Evolutionary conservation across 177 flowering plant species (phyloP), one percentile per base, ranked within the genome.

Genomic region (Telopea speciosissima): DNA sequence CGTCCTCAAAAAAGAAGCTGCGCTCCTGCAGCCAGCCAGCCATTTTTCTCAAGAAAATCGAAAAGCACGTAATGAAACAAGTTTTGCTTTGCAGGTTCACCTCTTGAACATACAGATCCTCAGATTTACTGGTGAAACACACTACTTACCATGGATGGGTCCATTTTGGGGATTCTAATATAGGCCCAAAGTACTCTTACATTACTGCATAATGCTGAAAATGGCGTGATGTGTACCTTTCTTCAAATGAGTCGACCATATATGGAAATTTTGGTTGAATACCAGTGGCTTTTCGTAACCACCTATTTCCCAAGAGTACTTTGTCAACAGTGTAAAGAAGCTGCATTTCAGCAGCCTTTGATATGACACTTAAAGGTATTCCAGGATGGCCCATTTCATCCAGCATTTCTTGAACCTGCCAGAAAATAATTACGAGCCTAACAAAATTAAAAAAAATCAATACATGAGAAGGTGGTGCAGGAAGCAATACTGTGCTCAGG

Each of bases 191-290:
- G 54, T 9, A 45, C 54, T 45, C 54, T 45, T 13, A 45, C 54
- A 45, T 1, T 45, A 45, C 4, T 3, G 54, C 54, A 11, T 45
- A 13, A 24, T 21, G 31, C 19, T 59, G 28, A 72, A 67, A 64
- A 24, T 14, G n/a, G 24, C n/a, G 60, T 14, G 62, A 63, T 26
- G n/a, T 22, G 63, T 85, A 95, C 97, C 97, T 95, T 81, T 76
- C 87, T 78, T 92, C 97, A 80, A 95, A 91, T 33, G 96, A 90
- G 73, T 91, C 99, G 24, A 95, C 89, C 86, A 86, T 76, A 74
- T 91, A 95, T 31, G 96, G 99, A 72, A 86, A 88, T 75, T 89
- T 90, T 23, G 97, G 99, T 72, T 95, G 99, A 84, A 95, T 91
- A 62, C 99, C 97, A 59, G 90, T 83, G 17, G 90, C 97, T 81